A percentile compares a stretch with the other conserved stretches of the same genome.
Evolutionary conservation across 768 basidiomycete genomes (phyloP).

Genomic region (Solioccasus polychromus): DNA sequence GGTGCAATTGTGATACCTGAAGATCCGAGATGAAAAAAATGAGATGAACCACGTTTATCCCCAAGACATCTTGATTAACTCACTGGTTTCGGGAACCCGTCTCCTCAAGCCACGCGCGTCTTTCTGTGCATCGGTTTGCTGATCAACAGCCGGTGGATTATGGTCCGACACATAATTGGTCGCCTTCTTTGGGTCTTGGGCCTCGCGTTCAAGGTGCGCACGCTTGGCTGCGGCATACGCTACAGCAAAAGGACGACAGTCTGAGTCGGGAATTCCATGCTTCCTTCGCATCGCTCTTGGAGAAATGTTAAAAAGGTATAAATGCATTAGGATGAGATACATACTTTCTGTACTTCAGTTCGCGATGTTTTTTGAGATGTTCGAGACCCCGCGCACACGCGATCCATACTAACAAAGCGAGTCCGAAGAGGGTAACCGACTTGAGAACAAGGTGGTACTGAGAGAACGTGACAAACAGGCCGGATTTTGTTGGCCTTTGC

Average conservation of each 20-base stretch:
- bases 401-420: constrained; percentile 36
- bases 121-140: constrained; percentile 30
- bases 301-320: constrained; percentile 14
- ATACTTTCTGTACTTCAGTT: constrained; percentile 64
- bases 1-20: constrained; percentile 12
- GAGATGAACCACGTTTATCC: constrained; percentile 22
- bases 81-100: constrained; percentile 47
- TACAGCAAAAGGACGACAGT: constrained; percentile 81
- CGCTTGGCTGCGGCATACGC: constrained; percentile 74
- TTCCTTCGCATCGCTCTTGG: constrained; percentile 66
- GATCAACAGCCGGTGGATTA: constrained; percentile 22
- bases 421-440: constrained; percentile 35
- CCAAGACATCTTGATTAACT: constrained; percentile 25
- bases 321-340: constrained; percentile 20
- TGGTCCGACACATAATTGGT: constrained; percentile 25
- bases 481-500: constrained; percentile 32
- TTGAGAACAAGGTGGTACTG: constrained; percentile 36
- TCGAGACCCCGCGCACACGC: constrained; percentile 39
- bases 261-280: constrained; percentile 82
- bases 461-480: constrained; percentile 32
- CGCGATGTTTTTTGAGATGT: constrained; percentile 54
- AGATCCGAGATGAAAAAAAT: constrained; percentile 26
- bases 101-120: constrained; percentile 40
- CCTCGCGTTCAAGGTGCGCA: constrained; percentile 51
- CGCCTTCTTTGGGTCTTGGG: constrained; percentile 37